A percentile compares a stretch with the other conserved stretches of the same genome.
phyloP scores from a whole-genome alignment of 441 rosid genomes.

The Erodium moschatum region DNA sequence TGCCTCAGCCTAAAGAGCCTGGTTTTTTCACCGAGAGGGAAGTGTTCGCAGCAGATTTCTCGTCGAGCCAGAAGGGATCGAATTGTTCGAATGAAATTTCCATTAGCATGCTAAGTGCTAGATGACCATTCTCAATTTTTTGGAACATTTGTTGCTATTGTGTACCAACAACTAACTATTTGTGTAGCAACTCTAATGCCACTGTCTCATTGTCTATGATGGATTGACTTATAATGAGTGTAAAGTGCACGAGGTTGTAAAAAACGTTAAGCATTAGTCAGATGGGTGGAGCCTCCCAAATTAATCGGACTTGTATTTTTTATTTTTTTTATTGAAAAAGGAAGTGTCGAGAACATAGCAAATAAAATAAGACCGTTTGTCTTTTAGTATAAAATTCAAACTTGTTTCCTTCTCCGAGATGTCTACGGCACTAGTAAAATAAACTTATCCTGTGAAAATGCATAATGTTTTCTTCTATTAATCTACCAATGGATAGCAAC shows the following conservation, averaged over 20 bases:
- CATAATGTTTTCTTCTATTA: too few species aligned
- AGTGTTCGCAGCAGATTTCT: neutral
- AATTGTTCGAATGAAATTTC: neutral
- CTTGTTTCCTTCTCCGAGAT: neutral
- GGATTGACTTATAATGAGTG: too few species aligned
- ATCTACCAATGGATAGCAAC: neutral
- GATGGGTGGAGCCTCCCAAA: too few species aligned
- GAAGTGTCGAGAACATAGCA: too few species aligned
- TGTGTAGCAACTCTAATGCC: neutral
- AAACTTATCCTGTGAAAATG: neutral
- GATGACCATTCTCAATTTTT: neutral
- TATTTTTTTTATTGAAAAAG: too few species aligned
- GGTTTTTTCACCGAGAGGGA: conserved; percentile 5
- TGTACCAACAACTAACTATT: neutral
- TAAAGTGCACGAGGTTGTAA: too few species aligned
- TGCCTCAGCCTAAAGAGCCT: conserved; percentile 15
- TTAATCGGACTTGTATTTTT: too few species aligned
- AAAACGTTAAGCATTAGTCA: too few species aligned
- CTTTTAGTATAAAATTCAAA: neutral
- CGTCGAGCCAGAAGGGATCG: neutral
- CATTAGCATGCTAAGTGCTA: conserved; percentile 2
- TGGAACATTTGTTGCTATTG: neutral
- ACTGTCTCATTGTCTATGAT: too few species aligned
- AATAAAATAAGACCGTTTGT: neutral
- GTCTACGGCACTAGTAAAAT: neutral